Conservation (phyloP, 2,329 filamentous ascomycete genomes). For the Paramyrothecium sp. region DNA sequence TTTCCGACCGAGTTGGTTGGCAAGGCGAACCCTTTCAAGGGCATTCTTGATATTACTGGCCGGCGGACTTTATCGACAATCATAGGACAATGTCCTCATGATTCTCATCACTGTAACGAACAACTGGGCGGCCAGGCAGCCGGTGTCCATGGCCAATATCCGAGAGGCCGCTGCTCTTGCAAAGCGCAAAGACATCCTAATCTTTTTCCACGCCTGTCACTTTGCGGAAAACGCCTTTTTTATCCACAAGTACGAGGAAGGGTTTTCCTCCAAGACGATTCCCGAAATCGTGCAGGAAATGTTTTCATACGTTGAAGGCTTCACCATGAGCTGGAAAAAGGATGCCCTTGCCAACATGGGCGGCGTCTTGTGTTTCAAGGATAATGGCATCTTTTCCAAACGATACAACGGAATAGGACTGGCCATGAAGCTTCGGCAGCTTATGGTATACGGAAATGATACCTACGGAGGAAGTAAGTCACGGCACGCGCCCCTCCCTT, state of each 20-base stretch:
- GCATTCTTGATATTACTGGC: not conserved
- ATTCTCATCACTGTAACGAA: conserved; percentile 21
- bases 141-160: conserved; percentile 22
- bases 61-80: not conserved
- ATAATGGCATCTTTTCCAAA: not conserved
- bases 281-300: conserved; percentile 16
- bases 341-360: conserved; percentile 22
- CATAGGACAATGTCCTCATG: conserved; percentile 7
- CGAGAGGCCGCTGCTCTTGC: conserved; percentile 9
- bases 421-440: not conserved
- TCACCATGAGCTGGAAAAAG: conserved; percentile 20
- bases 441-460: not conserved
- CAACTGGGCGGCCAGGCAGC: conserved; percentile 19
- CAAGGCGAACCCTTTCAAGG: conserved; percentile 4
- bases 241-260: conserved; percentile 17
- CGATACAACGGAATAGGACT: not conserved
- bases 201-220: conserved; percentile 20
- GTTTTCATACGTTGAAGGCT: conserved; percentile 18
- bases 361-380: conserved; percentile 10
- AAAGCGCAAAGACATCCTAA: conserved; percentile 10
- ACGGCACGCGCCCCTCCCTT: not conserved
- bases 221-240: conserved; percentile 22
- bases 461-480: conserved; percentile 2
- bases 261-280: conserved; percentile 11
- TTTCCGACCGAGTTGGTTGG: conserved; percentile 1